Conservation (phyloP, 2,329 filamentous ascomycete species). For the Ceratocystis alfenasii region DNA sequence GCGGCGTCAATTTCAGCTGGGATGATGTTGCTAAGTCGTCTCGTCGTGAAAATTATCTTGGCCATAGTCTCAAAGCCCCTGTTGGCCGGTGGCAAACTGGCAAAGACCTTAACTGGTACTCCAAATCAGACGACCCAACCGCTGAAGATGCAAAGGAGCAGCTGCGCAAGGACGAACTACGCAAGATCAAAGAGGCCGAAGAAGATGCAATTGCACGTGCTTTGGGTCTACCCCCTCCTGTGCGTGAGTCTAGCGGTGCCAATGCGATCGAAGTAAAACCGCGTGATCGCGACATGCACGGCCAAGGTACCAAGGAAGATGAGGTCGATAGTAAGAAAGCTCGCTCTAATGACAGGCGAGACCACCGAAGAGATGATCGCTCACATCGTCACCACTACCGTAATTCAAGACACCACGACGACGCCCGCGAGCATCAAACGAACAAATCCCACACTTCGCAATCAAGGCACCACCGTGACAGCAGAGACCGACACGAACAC, state of each 20-base stretch:
- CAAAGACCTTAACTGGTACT: conserved; percentile 54
- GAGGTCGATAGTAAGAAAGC: background rate
- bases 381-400: background rate
- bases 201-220: conserved; percentile 80
- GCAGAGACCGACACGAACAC: background rate
- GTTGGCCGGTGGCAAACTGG: conserved; percentile 86
- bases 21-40: conserved; percentile 76
- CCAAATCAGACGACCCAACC: conserved; percentile 40
- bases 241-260: conserved; percentile 45
- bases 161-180: conserved; percentile 64
- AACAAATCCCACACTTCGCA: background rate
- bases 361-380: conserved; percentile 1
- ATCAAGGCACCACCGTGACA: background rate
- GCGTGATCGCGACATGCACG: background rate
- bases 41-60: conserved; percentile 82
- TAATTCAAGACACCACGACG: background rate
- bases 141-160: conserved; percentile 39
- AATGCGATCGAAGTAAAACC: conserved; percentile 54
- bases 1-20: conserved; percentile 94
- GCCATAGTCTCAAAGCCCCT: conserved; percentile 82
- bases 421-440: background rate
- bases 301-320: conserved; percentile 1
- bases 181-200: conserved; percentile 77
- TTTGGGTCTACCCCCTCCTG: conserved; percentile 62
- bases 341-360: too few relatives aligned